Percentiles rank a stretch among this genome's conserved stretches.
These are phyloP conservation scores for Colletotrichum zoysiae DNA, from an alignment of 2,329 filamentous ascomycete genomes.

Conservation along the genomic window DNA sequence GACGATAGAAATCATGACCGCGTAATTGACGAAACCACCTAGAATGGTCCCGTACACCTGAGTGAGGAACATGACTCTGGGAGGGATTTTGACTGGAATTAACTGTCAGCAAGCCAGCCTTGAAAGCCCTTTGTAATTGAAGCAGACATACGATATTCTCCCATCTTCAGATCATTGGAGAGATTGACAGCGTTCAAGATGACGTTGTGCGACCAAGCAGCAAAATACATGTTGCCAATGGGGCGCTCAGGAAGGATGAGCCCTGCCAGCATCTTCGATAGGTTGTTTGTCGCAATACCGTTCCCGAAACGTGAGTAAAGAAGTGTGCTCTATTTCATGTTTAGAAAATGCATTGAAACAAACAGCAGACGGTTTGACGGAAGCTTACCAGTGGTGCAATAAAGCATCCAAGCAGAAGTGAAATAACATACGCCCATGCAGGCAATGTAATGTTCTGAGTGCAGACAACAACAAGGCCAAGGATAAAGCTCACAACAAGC, in stretches of 20 bases:
- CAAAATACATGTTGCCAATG: constrained; percentile 70
- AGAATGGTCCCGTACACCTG: constrained; percentile 68
- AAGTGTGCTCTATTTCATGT: constrained; percentile 57
- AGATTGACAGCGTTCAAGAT: constrained; percentile 64
- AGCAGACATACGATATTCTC: constrained; percentile 63
- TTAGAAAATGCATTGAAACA: constrained; percentile 30
- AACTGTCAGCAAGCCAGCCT: constrained; percentile 41
- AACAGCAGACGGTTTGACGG: accelerated
- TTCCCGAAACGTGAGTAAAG: constrained; percentile 67
- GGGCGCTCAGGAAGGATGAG: constrained; percentile 63
- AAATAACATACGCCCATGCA: constrained; percentile 61
- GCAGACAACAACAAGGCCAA: constrained; percentile 60
- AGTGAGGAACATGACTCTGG: constrained; percentile 66
- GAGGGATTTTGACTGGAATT: constrained; percentile 65
- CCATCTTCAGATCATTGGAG: constrained; percentile 68
- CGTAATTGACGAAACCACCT: constrained; percentile 67
- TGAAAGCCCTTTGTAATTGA: accelerated
- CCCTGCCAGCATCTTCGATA: constrained; percentile 69
- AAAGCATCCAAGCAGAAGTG: constrained; percentile 58
- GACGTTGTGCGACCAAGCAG: constrained; percentile 70
- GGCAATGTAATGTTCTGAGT: constrained; percentile 62
- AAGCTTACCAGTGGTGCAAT: constrained; percentile 63
- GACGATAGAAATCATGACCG: constrained; percentile 68
- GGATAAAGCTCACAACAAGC: constrained; percentile 59
- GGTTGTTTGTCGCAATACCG: constrained; percentile 69